Conservation (phyloP, 2,329 filamentous ascomycete genomes). For the Saccharata proteae region DNA sequence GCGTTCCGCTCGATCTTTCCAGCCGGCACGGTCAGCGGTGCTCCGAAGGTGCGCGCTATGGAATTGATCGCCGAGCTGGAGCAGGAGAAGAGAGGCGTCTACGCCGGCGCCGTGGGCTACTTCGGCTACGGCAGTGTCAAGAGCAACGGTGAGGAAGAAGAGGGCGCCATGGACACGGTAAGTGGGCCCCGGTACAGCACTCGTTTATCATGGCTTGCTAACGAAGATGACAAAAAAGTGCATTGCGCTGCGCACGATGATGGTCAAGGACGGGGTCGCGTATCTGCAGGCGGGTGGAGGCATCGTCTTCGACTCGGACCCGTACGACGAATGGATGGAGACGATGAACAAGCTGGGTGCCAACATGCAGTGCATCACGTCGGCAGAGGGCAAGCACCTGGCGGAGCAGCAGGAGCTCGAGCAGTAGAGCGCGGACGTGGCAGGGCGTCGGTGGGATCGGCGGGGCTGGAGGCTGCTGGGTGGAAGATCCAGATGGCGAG, state of each 20-base stretch:
- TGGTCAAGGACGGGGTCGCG: slow-evolving; percentile 79
- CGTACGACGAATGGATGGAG: slow-evolving; percentile 84
- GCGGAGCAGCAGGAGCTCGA: slow-evolving; percentile 29
- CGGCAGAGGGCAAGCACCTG: slow-evolving; percentile 61
- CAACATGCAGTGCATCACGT: slow-evolving; percentile 78
- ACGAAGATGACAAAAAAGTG: slow-evolving; percentile 34
- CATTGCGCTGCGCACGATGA: slow-evolving; percentile 78
- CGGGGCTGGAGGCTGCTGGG: too few species aligned
- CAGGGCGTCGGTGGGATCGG: too few species aligned
- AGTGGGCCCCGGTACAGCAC: slow-evolving; percentile 14
- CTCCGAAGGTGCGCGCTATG: slow-evolving; percentile 94
- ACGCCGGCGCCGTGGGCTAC: slow-evolving; percentile 92
- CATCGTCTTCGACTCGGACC: slow-evolving; percentile 88
- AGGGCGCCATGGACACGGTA: slow-evolving; percentile 80
- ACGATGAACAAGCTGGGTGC: slow-evolving; percentile 88
- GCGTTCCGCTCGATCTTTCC: slow-evolving; percentile 96
- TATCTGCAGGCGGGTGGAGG: slow-evolving; percentile 84
- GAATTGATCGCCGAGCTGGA: slow-evolving; percentile 92
- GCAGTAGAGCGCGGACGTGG: slow-evolving; percentile 10
- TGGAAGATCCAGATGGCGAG: too few species aligned
- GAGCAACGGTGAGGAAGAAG: slow-evolving; percentile 47
- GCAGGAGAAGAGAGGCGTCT: slow-evolving; percentile 84
- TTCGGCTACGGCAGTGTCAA: slow-evolving; percentile 76
- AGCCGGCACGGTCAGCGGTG: slow-evolving; percentile 87
- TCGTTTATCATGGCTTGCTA: background rate